These are phyloP conservation scores for Pseudoperonospora humuli DNA, from an alignment of 352 stramenopile species.

Conservation along the genomic window DNA sequence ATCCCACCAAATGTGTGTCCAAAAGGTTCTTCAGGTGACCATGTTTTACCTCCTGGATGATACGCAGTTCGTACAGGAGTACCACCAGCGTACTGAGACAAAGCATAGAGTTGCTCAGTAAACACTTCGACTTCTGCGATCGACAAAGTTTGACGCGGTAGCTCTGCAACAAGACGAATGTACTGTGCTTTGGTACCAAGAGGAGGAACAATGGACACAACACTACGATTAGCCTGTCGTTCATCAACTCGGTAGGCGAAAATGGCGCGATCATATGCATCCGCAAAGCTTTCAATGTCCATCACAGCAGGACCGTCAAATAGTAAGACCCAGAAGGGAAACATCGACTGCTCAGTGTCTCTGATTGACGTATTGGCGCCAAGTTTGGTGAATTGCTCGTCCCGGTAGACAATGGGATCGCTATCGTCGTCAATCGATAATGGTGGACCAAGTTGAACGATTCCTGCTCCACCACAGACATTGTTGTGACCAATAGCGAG, in stretches of 20 bases:
- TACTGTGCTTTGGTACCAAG: conserved; percentile 42
- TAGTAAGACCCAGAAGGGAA: conserved; percentile 74
- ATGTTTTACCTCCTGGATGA: conserved; percentile 36
- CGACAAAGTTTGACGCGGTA: conserved; percentile 33
- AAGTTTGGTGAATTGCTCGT: conserved; percentile 15
- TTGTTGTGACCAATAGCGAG: conserved; percentile 30
- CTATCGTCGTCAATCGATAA: conserved; percentile 40
- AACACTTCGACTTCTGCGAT: conserved; percentile 78
- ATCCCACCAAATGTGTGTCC: conserved; percentile 34
- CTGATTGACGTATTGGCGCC: conserved; percentile 4
- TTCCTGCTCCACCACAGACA: conserved; percentile 30
- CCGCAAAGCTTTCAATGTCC: conserved; percentile 50
- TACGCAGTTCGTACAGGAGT: conserved; percentile 41
- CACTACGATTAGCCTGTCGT: conserved; percentile 12
- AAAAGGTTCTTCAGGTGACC: conserved; percentile 66
- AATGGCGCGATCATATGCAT: conserved; percentile 36
- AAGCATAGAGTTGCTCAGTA: conserved; percentile 33
- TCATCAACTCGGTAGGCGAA: conserved; percentile 39
- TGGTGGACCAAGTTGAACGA: conserved; percentile 24
- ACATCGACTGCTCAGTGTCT: conserved; percentile 38
- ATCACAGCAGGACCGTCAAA: conserved; percentile 51
- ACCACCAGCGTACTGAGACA: conserved; percentile 54
- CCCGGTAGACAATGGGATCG: conserved; percentile 31
- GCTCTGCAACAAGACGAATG: conserved; percentile 49
- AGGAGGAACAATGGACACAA: conserved; percentile 44